Conservation (phyloP, 371 early-diverging fungal species). For the Mortierella sp. region DNA sequence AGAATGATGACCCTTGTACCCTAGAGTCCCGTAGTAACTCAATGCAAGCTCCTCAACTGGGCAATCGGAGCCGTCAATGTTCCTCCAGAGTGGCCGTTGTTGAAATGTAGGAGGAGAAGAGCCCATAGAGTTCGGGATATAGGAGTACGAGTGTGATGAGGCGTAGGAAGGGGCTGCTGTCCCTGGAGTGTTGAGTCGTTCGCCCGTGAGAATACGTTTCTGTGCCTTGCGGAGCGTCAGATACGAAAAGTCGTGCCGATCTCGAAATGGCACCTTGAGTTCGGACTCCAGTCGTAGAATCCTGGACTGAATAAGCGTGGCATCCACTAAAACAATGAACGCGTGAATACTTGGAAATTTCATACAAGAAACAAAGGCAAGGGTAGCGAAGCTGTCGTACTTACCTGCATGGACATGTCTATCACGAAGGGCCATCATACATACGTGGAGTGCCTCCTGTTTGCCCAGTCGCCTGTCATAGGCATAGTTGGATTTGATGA, state of each 20-base stretch:
- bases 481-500: slow-evolving; percentile 68
- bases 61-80: slow-evolving; percentile 63
- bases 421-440: slow-evolving; percentile 66
- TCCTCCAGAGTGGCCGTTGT: slow-evolving; percentile 58
- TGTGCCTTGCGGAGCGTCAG: slow-evolving; percentile 56
- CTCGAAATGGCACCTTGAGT: slow-evolving; percentile 62
- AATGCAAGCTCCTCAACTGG: slow-evolving; percentile 70
- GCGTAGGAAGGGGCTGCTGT: slow-evolving; percentile 46
- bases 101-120: slow-evolving; percentile 19
- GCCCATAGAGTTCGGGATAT: slow-evolving; percentile 38
- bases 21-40: slow-evolving; percentile 66
- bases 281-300: slow-evolving; percentile 62
- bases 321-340: slow-evolving; percentile 36
- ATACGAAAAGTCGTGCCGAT: slow-evolving; percentile 69
- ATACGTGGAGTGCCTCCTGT: slow-evolving; percentile 61
- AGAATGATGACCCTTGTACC: slow-evolving; percentile 73
- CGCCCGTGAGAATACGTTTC: slow-evolving; percentile 53
- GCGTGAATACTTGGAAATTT: too few species aligned
- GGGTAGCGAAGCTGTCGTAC: background rate
- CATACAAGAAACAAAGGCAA: background rate
- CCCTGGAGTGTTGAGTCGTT: slow-evolving; percentile 47
- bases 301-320: slow-evolving; percentile 47
- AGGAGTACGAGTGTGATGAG: slow-evolving; percentile 44
- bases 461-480: slow-evolving; percentile 56
- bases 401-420: slow-evolving; percentile 61